These are phyloP conservation scores for Nakazawaea siamensis DNA, from an alignment of 805 yeast genomes.

Conservation along the genomic window DNA sequence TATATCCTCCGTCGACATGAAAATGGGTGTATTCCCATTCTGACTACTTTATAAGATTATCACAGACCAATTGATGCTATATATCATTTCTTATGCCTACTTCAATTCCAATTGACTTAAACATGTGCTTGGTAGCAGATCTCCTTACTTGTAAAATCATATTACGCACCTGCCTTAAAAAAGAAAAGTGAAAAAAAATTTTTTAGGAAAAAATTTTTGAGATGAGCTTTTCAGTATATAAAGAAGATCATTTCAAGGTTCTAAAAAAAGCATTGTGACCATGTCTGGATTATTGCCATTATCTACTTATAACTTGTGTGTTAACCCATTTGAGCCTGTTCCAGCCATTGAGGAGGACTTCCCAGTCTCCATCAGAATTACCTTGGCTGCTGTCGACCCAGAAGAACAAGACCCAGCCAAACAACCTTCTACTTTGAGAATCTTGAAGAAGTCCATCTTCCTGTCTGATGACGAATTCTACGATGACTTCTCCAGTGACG, in stretches of 20 bases:
- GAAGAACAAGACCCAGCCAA: constrained; percentile 72
- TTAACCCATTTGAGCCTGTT: constrained; percentile 80
- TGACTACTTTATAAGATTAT: no score
- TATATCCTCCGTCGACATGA: no score
- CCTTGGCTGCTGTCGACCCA: constrained; percentile 95
- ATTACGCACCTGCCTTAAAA: no score
- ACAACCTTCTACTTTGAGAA: constrained; percentile 83
- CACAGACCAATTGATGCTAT: no score
- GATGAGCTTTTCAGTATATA: constrained; percentile 5
- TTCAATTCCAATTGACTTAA: no score
- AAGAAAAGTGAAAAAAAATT: constrained; percentile 3
- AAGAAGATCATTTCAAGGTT: background rate
- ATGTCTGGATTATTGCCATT: constrained; percentile 78
- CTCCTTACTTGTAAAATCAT: no score
- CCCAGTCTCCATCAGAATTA: constrained; percentile 85
- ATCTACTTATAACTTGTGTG: constrained; percentile 78
- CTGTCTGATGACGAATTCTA: constrained; percentile 35
- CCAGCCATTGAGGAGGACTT: constrained; percentile 81
- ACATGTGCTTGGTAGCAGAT: no score
- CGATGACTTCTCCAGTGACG: constrained; percentile 29
- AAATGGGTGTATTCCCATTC: no score
- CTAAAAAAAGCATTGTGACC: constrained; percentile 1
- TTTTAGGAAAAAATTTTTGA: constrained; percentile 2
- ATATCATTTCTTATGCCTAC: no score
- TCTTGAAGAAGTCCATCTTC: constrained; percentile 60